Percentiles rank a stretch among this genome's conserved stretches.
Evolutionary conservation across 495 filamentous ascomycete genomes (phyloP).

Genomic region (Aspergillus carlsbadensis): DNA sequence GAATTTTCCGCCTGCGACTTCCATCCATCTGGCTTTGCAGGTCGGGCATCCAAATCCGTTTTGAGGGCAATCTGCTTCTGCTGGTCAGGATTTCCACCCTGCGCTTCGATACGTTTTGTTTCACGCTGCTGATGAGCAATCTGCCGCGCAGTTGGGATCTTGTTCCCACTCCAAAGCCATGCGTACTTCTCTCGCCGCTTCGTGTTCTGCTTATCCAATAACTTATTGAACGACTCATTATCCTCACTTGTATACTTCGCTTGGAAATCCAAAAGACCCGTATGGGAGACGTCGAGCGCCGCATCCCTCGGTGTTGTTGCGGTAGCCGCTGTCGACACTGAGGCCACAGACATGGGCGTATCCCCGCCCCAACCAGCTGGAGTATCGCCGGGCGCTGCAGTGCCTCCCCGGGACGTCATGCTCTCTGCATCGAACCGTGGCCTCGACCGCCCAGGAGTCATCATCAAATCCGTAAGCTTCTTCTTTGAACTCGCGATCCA

Average conservation of each 20-base stretch:
- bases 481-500: constrained; percentile 84
- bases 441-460: constrained; percentile 61
- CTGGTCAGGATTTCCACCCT: constrained; percentile 26
- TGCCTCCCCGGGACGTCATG: constrained; percentile 28
- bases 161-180: constrained; percentile 87
- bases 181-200: constrained; percentile 77
- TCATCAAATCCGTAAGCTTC: constrained; percentile 74
- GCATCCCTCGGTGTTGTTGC: constrained; percentile 36
- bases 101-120: constrained; percentile 55
- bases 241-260: constrained; percentile 94
- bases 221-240: constrained; percentile 90
- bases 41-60: constrained; percentile 62
- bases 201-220: constrained; percentile 88
- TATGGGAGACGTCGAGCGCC: constrained; percentile 67
- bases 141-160: constrained; percentile 82
- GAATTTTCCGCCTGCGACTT: constrained; percentile 71
- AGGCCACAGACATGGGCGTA: constrained; percentile 63
- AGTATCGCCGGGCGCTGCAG: constrained; percentile 53
- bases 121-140: constrained; percentile 75
- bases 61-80: constrained; percentile 49
- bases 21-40: constrained; percentile 78
- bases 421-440: constrained; percentile 17
- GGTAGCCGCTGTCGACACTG: constrained; percentile 34
- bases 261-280: constrained; percentile 83
- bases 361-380: constrained; percentile 54